Evolutionary conservation across 2,329 filamentous ascomycete genomes (phyloP).

Genomic region (Westerdykella aurantiaca): DNA sequence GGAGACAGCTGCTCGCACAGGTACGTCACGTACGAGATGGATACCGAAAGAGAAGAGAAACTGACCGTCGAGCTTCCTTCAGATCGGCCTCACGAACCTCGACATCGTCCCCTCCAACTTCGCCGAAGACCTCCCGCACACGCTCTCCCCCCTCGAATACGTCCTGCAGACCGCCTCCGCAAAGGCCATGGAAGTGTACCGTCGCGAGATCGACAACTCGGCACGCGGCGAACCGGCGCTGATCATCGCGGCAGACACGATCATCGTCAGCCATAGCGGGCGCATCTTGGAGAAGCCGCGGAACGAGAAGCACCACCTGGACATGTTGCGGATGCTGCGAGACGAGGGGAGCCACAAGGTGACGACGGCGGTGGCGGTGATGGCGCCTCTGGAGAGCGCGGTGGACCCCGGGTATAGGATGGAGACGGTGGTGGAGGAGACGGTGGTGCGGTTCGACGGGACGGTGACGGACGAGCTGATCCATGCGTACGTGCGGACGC

Average conservation of each 20-base stretch:
- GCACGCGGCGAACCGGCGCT: conserved; percentile 66
- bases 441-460: conserved; percentile 76
- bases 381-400: conserved; percentile 76
- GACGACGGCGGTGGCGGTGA: conserved; percentile 76
- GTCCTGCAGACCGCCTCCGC: conserved; percentile 78
- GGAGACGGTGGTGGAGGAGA: conserved; percentile 80
- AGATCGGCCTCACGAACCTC: conserved; percentile 74
- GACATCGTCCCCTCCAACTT: conserved; percentile 79
- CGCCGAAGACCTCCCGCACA: conserved; percentile 79
- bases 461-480: conserved; percentile 76
- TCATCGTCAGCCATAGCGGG: conserved; percentile 72
- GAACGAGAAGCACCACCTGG: conserved; percentile 71
- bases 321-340: conserved; percentile 75
- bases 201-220: conserved; percentile 51
- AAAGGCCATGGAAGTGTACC: conserved; percentile 74
- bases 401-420: conserved; percentile 79
- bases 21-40: conserved; percentile 35
- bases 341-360: conserved; percentile 75
- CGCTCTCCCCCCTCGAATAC: conserved; percentile 78
- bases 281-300: conserved; percentile 86
- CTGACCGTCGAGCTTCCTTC: conserved; percentile 2
- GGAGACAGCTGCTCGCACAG: conserved; percentile 73
- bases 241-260: conserved; percentile 84
- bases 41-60: too few species aligned
- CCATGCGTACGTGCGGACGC: conserved; percentile 69